These are phyloP conservation scores for Ilyonectria robusta DNA, from an alignment of 2,329 filamentous ascomycete genomes.

Conservation along the genomic window DNA sequence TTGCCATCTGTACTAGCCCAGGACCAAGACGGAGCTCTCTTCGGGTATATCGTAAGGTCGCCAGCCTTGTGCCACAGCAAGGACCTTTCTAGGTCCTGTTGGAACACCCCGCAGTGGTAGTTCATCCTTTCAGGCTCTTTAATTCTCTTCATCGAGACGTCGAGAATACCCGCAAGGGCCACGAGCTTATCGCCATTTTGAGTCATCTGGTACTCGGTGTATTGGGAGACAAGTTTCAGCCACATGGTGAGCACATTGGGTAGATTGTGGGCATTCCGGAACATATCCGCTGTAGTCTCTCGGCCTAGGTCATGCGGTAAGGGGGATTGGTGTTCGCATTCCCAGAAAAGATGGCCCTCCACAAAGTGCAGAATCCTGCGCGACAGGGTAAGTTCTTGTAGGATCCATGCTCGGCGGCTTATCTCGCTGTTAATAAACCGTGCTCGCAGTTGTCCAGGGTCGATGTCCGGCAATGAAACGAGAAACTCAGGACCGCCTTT, in stretches of 20 bases:
- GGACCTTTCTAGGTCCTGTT: neutral
- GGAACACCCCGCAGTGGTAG: constrained; percentile 1
- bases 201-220: neutral
- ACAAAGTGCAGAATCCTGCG: neutral
- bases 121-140: neutral
- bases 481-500: neutral
- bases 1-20: neutral
- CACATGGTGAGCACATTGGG: neutral
- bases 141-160: neutral
- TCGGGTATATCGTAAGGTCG: neutral
- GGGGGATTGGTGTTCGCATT: neutral
- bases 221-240: neutral
- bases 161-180: neutral
- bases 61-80: neutral
- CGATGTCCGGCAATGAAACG: neutral
- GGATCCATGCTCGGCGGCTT: neutral
- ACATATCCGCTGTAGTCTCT: neutral
- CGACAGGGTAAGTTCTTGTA: neutral
- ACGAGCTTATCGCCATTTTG: neutral
- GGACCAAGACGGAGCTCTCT: constrained; percentile 1
- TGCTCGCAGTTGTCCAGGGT: neutral
- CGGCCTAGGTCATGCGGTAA: neutral
- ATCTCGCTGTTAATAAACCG: neutral
- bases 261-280: neutral
- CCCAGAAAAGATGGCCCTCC: neutral